Percentiles rank a stretch among this genome's conserved stretches.
These are phyloP conservation scores for Chlorella sp. DNA, from an alignment of 139 green algal genomes.

Conservation along the genomic window DNA sequence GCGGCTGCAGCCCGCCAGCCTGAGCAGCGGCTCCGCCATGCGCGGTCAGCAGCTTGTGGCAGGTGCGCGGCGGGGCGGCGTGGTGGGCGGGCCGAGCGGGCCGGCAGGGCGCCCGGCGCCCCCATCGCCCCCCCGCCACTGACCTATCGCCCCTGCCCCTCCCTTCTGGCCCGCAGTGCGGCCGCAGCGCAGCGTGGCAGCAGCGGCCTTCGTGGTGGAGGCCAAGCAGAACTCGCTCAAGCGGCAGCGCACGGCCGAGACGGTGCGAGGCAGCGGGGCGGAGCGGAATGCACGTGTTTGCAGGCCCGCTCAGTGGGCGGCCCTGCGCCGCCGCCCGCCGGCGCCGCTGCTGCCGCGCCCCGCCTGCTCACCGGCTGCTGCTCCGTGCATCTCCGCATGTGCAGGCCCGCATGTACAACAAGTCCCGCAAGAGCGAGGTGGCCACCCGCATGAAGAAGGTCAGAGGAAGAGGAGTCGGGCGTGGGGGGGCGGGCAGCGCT, in stretches of 20 bases:
- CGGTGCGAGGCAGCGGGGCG: neutral
- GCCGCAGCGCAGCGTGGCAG: constrained; percentile 16
- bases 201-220: constrained; percentile 29
- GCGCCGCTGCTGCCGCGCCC: too few relatives aligned
- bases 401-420: constrained; percentile 75
- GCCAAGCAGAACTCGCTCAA: constrained; percentile 65
- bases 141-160: neutral
- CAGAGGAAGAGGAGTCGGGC: neutral
- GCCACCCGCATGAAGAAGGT: constrained; percentile 92
- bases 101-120: neutral
- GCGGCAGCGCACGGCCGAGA: constrained; percentile 64
- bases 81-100: neutral
- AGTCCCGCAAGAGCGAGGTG: constrained; percentile 80
- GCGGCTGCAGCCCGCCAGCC: neutral
- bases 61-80: constrained; percentile 1
- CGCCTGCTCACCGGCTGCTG: too few relatives aligned
- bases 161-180: constrained; percentile 1
- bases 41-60: constrained; percentile 30
- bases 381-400: too few relatives aligned
- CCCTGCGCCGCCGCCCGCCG: too few relatives aligned
- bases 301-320: too few relatives aligned
- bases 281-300: too few relatives aligned
- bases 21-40: constrained; percentile 17
- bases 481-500: neutral
- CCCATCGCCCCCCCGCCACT: neutral